These are phyloP conservation scores for Talaromyces rugulosus DNA, from an alignment of 2,329 filamentous ascomycete species.

Conservation along the genomic window DNA sequence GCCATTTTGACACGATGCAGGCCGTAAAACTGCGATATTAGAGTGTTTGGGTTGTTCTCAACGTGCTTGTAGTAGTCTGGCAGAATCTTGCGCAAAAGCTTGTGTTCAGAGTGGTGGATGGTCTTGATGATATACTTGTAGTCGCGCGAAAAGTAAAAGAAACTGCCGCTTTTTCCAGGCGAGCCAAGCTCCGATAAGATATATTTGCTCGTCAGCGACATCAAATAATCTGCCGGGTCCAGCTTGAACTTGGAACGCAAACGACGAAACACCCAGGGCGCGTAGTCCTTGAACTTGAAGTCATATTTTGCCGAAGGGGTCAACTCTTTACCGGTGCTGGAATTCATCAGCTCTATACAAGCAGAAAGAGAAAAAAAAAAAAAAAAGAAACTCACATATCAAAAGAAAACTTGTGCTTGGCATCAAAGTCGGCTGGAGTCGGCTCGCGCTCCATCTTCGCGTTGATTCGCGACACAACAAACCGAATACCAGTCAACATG, in stretches of 20 bases:
- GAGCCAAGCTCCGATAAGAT: conserved; percentile 96
- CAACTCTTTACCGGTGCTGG: conserved; percentile 87
- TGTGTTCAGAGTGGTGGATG: conserved; percentile 83
- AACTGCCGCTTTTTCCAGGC: conserved; percentile 95
- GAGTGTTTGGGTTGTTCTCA: conserved; percentile 86
- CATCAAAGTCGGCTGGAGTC: conserved; percentile 86
- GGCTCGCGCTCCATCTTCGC: conserved; percentile 91
- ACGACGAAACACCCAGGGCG: conserved; percentile 98
- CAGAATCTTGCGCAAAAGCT: conserved; percentile 46
- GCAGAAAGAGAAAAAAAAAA: no score
- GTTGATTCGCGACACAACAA: conserved; percentile 92
- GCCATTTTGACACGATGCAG: conserved; percentile 97
- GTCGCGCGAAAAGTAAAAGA: conserved; percentile 98
- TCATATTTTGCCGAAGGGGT: conserved; percentile 98
- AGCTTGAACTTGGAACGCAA: conserved; percentile 82
- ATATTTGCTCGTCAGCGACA: conserved; percentile 97
- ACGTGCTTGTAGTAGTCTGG: conserved; percentile 94
- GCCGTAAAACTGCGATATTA: conserved; percentile 96
- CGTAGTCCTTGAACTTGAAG: conserved; percentile 99
- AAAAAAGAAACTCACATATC: conserved; percentile 67
- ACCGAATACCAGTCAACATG: conserved; percentile 98
- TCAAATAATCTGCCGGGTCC: conserved; percentile 94
- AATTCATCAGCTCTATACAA: conserved; percentile 22
- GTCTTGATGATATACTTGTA: conserved; percentile 99
- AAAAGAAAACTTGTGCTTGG: conserved; percentile 97